A percentile compares a stretch with the other conserved stretches of the same genome.
Conservation (phyloP, 805 yeast species). For the Lipomyces yamanashiensis region DNA sequence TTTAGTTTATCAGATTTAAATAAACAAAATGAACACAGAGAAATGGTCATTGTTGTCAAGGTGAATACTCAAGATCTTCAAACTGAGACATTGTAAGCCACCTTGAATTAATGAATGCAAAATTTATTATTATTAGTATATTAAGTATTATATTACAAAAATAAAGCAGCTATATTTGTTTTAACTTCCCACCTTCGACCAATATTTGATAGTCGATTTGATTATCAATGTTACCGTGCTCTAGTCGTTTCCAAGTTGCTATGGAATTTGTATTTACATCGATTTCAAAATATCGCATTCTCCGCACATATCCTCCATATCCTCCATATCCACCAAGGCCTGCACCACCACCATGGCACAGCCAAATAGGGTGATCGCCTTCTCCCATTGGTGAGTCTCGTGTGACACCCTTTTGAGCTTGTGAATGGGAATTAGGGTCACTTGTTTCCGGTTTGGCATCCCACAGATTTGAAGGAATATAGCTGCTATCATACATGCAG, state of each 20-base stretch:
- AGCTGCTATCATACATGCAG: conserved; percentile 63
- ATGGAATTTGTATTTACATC: conserved; percentile 56
- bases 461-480: conserved; percentile 40
- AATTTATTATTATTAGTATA: too few species aligned
- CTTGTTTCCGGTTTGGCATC: neutral
- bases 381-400: conserved; percentile 2
- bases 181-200: conserved; percentile 50
- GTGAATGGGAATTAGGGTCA: neutral
- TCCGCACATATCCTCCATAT: conserved; percentile 82
- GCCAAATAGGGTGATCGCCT: conserved; percentile 58
- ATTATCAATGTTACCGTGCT: conserved; percentile 53
- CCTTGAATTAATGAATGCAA: too few species aligned
- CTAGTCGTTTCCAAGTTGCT: conserved; percentile 74
- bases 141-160: neutral
- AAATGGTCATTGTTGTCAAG: too few species aligned
- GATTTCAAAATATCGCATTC: conserved; percentile 73
- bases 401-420: neutral
- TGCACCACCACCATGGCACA: conserved; percentile 91
- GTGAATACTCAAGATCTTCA: too few species aligned
- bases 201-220: conserved; percentile 57
- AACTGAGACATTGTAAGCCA: too few species aligned
- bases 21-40: too few species aligned
- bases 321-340: conserved; percentile 99
- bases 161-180: neutral
- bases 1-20: too few species aligned